A percentile compares a stretch with the other conserved stretches of the same genome.
Evolutionary conservation across 768 basidiomycete genomes (phyloP).

Genomic region (Pilatotrama ljubarskyi): DNA sequence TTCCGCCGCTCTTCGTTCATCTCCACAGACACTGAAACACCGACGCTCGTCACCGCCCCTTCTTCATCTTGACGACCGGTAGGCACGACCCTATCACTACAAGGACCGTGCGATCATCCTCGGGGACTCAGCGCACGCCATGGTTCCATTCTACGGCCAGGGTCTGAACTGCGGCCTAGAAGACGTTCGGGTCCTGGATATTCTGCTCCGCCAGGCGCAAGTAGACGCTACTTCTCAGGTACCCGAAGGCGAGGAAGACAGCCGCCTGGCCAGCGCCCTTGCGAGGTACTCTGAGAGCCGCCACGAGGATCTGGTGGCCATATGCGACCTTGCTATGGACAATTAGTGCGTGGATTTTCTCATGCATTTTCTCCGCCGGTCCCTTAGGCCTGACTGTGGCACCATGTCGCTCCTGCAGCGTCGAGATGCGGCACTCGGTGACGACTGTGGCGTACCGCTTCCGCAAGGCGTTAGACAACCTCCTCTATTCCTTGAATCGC

Average conservation of each 20-base stretch:
- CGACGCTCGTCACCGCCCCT: slow-evolving; percentile 1
- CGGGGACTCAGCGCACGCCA: slow-evolving; percentile 95
- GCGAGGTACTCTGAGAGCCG: slow-evolving; percentile 77
- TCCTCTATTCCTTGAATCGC: slow-evolving; percentile 64
- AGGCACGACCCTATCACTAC: slow-evolving; percentile 91
- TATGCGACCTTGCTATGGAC: slow-evolving; percentile 89
- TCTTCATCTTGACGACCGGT: slow-evolving; percentile 28
- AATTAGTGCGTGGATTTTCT: slow-evolving; percentile 78
- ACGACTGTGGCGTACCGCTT: slow-evolving; percentile 78
- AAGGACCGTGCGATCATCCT: slow-evolving; percentile 83
- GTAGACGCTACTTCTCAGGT: slow-evolving; percentile 50
- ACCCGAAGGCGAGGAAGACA: slow-evolving; percentile 46
- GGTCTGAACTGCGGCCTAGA: slow-evolving; percentile 97
- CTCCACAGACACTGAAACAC: background rate
- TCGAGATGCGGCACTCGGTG: slow-evolving; percentile 94
- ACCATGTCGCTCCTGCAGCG: slow-evolving; percentile 46
- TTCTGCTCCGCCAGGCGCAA: slow-evolving; percentile 68
- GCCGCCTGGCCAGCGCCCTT: slow-evolving; percentile 64
- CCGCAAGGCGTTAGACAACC: slow-evolving; percentile 76
- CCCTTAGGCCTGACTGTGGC: background rate
- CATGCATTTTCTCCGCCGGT: background rate
- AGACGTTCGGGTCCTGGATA: slow-evolving; percentile 88
- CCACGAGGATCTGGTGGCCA: slow-evolving; percentile 87
- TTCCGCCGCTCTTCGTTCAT: slow-evolving; percentile 17
- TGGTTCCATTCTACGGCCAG: slow-evolving; percentile 99